phyloP scores from a whole-genome alignment of 371 early-diverging fungal genomes.

The Mortierella sp. region DNA sequence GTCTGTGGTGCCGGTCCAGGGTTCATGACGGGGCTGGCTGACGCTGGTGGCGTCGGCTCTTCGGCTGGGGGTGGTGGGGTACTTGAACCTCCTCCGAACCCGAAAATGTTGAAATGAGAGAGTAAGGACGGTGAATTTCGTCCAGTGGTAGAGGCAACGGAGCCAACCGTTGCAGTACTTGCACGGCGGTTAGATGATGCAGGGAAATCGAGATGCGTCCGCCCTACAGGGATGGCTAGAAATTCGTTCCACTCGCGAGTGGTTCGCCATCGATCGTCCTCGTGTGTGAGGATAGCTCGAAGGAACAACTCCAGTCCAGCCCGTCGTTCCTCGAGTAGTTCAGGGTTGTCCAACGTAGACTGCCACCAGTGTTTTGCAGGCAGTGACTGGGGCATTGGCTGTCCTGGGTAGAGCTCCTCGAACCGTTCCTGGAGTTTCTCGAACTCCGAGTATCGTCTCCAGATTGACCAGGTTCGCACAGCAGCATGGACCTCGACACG shows the following conservation, averaged over 20 bases:
- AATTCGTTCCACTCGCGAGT: slow-evolving; percentile 81
- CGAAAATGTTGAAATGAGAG: slow-evolving; percentile 48
- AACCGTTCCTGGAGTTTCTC: slow-evolving; percentile 67
- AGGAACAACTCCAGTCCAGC: slow-evolving; percentile 84
- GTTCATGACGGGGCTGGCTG: slow-evolving; percentile 10
- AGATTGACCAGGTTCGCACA: slow-evolving; percentile 88
- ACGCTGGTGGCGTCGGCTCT: background rate
- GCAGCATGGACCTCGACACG: slow-evolving; percentile 81
- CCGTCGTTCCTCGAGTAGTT: slow-evolving; percentile 81
- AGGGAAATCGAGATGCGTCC: slow-evolving; percentile 54
- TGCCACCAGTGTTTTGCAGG: slow-evolving; percentile 80
- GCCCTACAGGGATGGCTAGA: slow-evolving; percentile 73
- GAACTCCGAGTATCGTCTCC: slow-evolving; percentile 91
- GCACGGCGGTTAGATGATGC: slow-evolving; percentile 22
- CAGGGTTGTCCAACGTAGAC: slow-evolving; percentile 69
- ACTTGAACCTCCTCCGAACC: slow-evolving; percentile 22
- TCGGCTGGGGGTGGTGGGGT: background rate
- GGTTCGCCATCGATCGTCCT: slow-evolving; percentile 83
- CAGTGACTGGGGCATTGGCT: slow-evolving; percentile 66
- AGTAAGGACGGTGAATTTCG: slow-evolving; percentile 26
- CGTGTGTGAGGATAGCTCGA: slow-evolving; percentile 73
- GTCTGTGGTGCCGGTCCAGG: slow-evolving; percentile 35
- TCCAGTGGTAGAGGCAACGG: slow-evolving; percentile 19
- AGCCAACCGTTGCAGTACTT: slow-evolving; percentile 27
- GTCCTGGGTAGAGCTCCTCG: slow-evolving; percentile 67